Evolutionary conservation across 2,329 filamentous ascomycete species (phyloP), one percentile per base, ranked within the genome.

Genomic region (Diplocarpon mali): DNA sequence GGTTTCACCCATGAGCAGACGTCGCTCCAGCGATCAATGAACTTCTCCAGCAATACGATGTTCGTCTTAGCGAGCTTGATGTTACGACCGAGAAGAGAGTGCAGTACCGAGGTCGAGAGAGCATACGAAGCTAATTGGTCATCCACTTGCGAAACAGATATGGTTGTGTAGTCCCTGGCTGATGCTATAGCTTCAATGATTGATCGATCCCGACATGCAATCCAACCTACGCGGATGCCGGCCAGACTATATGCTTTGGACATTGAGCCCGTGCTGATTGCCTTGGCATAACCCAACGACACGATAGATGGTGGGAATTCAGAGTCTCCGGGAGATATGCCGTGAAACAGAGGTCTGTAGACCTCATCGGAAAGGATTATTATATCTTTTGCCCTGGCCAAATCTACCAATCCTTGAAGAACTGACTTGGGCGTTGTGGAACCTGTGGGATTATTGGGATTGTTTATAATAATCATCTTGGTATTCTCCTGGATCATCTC

Each of bases 161-260:
- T 93, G 20, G 84, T 88, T 3, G 85, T 93, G 67, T 92, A 93
- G 62, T 92, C 82, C 34, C 86, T 71, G 1, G 80, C 79, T 12
- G 68, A 64, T 10, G 80, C 77, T 50, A 84, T 70, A 12, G 71
- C 67, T 40, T 79, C 72, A 42, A 90, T 72, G 45, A 93, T 70
- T 0, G 67, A 65, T 5, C 61, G 59, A 61, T 78, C 75, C 20
- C 76, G 76, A 12, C 80, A 82, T 3, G 83, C 85, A 46, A 90
- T 71, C 88, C 88, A 95, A 28, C 88, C 88, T 1, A 89, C 65
- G 1, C 87, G 78, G 49, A 93, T 80, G 2, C 88, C 87, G 1
- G 87, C 85, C 4, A 95, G 67, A 2, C 83, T 78, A 64, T 87
- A 95, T 0, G 85, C 83, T 65, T 94, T 94, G 20, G 83, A 90